phyloP scores from a whole-genome alignment of 2,329 filamentous ascomycete species.

The Lecanosticta acicola region DNA sequence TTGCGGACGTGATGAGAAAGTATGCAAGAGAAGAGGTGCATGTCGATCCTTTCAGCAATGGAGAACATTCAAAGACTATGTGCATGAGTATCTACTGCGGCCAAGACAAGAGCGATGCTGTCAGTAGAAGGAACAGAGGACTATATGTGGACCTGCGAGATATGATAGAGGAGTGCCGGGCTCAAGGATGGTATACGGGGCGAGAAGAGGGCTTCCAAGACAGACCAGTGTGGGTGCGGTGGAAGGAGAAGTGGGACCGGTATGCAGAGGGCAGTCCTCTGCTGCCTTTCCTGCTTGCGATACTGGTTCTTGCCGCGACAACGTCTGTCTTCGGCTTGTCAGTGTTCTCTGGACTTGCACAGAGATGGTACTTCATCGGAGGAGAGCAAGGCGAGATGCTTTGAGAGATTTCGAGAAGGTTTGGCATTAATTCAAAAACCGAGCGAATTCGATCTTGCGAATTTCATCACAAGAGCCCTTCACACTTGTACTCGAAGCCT shows the following conservation, averaged over 20 bases:
- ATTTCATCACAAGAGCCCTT: too few relatives aligned
- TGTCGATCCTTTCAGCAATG: constrained; percentile 30
- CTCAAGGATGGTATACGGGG: background rate
- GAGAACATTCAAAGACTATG: constrained; percentile 27
- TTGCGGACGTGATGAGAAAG: constrained; percentile 17
- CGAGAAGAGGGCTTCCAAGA: background rate
- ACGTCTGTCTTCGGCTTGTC: too few relatives aligned
- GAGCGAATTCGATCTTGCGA: too few relatives aligned
- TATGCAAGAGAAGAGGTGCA: constrained; percentile 22
- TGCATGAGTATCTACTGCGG: constrained; percentile 28
- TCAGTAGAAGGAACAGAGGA: constrained; percentile 21
- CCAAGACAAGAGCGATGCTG: constrained; percentile 13
- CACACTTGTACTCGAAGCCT: too few relatives aligned
- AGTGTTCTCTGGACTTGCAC: background rate
- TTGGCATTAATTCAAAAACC: too few relatives aligned
- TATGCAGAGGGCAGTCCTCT: background rate
- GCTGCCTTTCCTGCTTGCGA: background rate
- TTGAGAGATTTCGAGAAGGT: too few relatives aligned
- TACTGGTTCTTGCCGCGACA: too few relatives aligned
- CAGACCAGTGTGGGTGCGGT: background rate
- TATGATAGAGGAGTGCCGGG: background rate
- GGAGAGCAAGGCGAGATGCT: too few relatives aligned
- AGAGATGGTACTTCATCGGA: too few relatives aligned
- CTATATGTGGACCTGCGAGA: constrained; percentile 1
- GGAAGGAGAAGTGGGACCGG: background rate